Evolutionary conservation across 2,329 filamentous ascomycete species (phyloP).

Genomic region (Pseudocercospora fijiensis): DNA sequence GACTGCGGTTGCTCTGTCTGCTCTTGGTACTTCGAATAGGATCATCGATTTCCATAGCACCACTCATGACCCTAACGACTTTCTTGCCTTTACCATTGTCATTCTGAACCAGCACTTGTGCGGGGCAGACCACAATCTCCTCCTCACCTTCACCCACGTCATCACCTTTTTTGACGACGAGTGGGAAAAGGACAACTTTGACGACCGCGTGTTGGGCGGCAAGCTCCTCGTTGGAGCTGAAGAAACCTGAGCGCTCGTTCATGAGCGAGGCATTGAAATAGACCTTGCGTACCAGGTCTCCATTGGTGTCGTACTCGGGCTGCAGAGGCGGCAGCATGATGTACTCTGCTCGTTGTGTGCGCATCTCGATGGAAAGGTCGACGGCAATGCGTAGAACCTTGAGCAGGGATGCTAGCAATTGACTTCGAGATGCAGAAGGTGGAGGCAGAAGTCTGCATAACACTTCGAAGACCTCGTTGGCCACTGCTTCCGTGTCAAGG

Average conservation of each 20-base stretch:
- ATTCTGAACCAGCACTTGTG: slow-evolving; percentile 75
- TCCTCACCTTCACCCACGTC: slow-evolving; percentile 85
- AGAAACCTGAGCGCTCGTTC: slow-evolving; percentile 81
- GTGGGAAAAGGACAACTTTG: slow-evolving; percentile 88
- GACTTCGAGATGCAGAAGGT: slow-evolving; percentile 72
- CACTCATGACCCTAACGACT: slow-evolving; percentile 51
- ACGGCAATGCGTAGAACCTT: slow-evolving; percentile 88
- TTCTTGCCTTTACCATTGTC: slow-evolving; percentile 45
- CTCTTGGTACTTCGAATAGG: slow-evolving; percentile 30
- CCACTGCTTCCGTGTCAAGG: slow-evolving; percentile 92
- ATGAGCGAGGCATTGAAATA: slow-evolving; percentile 90
- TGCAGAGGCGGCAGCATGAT: slow-evolving; percentile 96
- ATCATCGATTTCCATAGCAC: slow-evolving; percentile 50
- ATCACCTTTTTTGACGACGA: slow-evolving; percentile 94
- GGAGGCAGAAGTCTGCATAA: slow-evolving; percentile 83
- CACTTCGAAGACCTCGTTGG: slow-evolving; percentile 82
- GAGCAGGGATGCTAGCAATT: slow-evolving; percentile 79
- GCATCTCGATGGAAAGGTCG: slow-evolving; percentile 92
- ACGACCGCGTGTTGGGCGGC: slow-evolving; percentile 75
- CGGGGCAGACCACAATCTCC: slow-evolving; percentile 91
- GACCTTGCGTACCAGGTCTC: slow-evolving; percentile 83
- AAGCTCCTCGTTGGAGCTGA: slow-evolving; percentile 72
- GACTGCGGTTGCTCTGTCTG: slow-evolving; percentile 30
- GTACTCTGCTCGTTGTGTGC: slow-evolving; percentile 92
- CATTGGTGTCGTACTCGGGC: slow-evolving; percentile 91